Evolutionary conservation across 1,139 yeast genomes (phyloP).

Genomic region (Lodderomyces orthopsilosis): DNA sequence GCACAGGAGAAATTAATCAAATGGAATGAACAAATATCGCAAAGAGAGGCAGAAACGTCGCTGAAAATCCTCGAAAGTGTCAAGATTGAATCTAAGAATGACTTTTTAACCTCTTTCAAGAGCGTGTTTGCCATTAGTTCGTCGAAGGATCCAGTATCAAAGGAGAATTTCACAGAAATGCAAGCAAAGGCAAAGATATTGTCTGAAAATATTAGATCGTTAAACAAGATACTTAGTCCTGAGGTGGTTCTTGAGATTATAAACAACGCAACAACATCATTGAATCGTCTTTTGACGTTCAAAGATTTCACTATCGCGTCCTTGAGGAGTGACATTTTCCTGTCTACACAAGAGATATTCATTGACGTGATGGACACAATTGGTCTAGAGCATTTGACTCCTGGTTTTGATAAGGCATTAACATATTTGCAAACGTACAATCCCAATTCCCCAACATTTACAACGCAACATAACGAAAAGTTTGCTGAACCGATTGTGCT

Average conservation of each 20-base stretch:
- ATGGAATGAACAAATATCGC: constrained; percentile 36
- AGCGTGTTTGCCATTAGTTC: constrained; percentile 50
- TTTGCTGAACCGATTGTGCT: constrained; percentile 79
- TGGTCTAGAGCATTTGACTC: constrained; percentile 70
- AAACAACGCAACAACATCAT: constrained; percentile 37
- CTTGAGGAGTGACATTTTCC: constrained; percentile 28
- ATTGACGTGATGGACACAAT: constrained; percentile 61
- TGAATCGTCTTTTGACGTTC: constrained; percentile 34
- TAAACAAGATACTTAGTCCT: constrained; percentile 40
- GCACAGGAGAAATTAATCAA: constrained; percentile 26
- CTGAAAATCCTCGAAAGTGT: constrained; percentile 40
- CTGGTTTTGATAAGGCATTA: constrained; percentile 83
- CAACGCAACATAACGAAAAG: constrained; percentile 14
- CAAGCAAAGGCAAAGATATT: constrained; percentile 45
- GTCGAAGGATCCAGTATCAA: constrained; percentile 26
- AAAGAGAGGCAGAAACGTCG: constrained; percentile 41
- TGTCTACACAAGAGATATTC: constrained; percentile 57
- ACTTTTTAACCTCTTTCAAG: constrained; percentile 56
- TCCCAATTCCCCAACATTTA: constrained; percentile 37
- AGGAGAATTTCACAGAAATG: constrained; percentile 21
- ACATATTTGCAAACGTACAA: constrained; percentile 66
- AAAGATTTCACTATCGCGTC: constrained; percentile 34
- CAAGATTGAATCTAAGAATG: constrained; percentile 41
- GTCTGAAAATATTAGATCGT: constrained; percentile 42
- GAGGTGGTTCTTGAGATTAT: constrained; percentile 38